Evolutionary conservation across 805 yeast species (phyloP), one percentile per base, ranked within the genome.

Genomic region (Yarrowia sp.): DNA sequence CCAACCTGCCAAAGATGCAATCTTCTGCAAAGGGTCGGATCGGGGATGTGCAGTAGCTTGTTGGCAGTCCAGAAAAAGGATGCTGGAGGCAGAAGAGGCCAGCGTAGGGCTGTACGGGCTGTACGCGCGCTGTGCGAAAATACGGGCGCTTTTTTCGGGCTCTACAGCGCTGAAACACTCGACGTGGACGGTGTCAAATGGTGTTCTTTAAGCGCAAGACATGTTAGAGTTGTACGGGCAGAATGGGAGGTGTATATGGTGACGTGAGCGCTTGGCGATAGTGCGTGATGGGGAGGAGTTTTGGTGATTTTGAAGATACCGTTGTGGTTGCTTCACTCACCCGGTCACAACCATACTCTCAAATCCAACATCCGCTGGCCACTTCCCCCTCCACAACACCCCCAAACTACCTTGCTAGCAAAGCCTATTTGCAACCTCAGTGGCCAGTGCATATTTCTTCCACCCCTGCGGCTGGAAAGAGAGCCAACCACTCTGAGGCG

Each of bases 381-480:
- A 27, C 10, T 3, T 9, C 33, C 22, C 21, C n/a, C 4, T 1
- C 9, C 8, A 14, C 7, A 1, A n/a, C 14, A 16, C 13, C 5
- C 13, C 6, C 35, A 19, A 19, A 19, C 19, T 31, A n/a, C 9
- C 19, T 51, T 51, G 42, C 58, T 35, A 32, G 33, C n/a, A 12
- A 32, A 51, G 58, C 32, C 42, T 35, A 51, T 31, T 31, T 32
- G 9, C 38, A n/a, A n/a, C 31, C 24, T 42, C 16, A 21, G 16
- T 32, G 16, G n/a, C 16, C 22, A 24, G 16, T 35, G 58, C 58
- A 51, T 51, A 51, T 35, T 51, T 35, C 58, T n/a, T 16, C 58
- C 41, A 16, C 58, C 58, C 58, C 58, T 51, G 58, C 58, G 58
- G 58, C 58, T 51, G 41, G 58, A 35, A 51, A 51, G 58, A 33